Base-by-base conservation (phyloP, 768 basidiomycete genomes). In the Coprinopsis strossmayeri region DNA sequence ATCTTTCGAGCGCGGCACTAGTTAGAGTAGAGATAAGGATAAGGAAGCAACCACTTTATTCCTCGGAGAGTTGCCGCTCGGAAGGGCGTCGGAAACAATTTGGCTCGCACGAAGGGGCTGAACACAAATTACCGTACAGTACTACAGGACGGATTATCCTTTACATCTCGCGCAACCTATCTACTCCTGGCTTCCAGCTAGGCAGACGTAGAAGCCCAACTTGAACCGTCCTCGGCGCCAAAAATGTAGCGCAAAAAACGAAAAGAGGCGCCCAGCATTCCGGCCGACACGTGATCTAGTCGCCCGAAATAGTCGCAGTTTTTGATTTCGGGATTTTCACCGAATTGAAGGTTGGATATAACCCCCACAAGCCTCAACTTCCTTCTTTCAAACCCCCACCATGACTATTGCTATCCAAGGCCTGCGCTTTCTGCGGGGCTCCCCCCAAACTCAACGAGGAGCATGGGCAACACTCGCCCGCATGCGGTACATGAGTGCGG, bases 401-500 rank as follows among this genome's bases (percentile, higher is more conserved):
- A 32, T 18, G 13, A 42, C 21, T 3, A 42, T 42, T 12, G 20
- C 40, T 17, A 9, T 42, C 21, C 10, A 5, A 9, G 40, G 9
- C 4, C 23, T 42, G 4, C 40, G 40, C 5, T 42, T 23, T 4
- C 40, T 42, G 10, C 18, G 40, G 9, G 40, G 40, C 24, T 5
- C 23, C 9, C 40, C 9, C 40, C 40, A 42, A 17, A 13, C 37
- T 32, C 30, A 7, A 32, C 30, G 30, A 21, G 24, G 18, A 26
- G 4, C 23, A 25, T 21, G 18, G 15, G 24, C 40, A 4, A 7
- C 40, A 20, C 18, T 42, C 23, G 40, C 40, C 11, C 18, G 40
- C 17, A 23, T 25, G 15, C 46, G 43, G 20, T 49, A 10, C 20
- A 50, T 52, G 11, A 47, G 47, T 30, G 47, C 35, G 17, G 35